These are phyloP conservation scores for Penicillium sp. DNA, from an alignment of 2,329 filamentous ascomycete species.

Conservation along the genomic window DNA sequence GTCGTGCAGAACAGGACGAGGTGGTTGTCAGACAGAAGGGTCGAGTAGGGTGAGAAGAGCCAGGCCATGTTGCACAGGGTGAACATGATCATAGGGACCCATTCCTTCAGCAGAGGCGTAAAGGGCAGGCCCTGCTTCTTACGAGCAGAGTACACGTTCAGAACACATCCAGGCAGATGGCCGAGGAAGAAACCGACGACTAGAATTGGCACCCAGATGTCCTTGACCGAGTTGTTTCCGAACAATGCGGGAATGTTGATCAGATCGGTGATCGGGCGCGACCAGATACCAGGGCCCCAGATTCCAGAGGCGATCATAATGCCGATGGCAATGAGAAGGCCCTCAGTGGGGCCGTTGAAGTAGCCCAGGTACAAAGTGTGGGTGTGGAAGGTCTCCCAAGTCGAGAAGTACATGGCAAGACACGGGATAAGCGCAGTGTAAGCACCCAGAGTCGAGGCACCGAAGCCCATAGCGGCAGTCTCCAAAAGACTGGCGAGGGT, in stretches of 20 bases:
- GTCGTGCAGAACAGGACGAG: conserved; percentile 89
- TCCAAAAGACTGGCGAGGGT: conserved; percentile 88
- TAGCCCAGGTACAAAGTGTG: conserved; percentile 95
- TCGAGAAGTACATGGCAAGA: conserved; percentile 98
- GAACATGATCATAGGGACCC: conserved; percentile 86
- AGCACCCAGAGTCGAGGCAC: conserved; percentile 77
- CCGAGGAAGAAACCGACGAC: conserved; percentile 63
- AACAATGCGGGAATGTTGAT: conserved; percentile 65
- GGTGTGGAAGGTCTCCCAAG: conserved; percentile 99
- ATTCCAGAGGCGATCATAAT: conserved; percentile 86
- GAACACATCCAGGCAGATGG: conserved; percentile 85
- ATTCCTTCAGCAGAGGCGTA: conserved; percentile 83
- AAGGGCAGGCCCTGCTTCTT: conserved; percentile 70
- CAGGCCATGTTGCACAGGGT: conserved; percentile 72
- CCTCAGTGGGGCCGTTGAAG: conserved; percentile 96
- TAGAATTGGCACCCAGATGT: conserved; percentile 80
- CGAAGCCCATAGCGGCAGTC: conserved; percentile 88
- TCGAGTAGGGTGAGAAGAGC: conserved; percentile 87
- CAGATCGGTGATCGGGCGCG: conserved; percentile 67
- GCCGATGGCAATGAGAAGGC: conserved; percentile 79
- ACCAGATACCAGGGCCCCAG: conserved; percentile 87
- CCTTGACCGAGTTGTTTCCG: conserved; percentile 71
- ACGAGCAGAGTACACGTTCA: conserved; percentile 79
- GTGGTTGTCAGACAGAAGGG: conserved; percentile 77
- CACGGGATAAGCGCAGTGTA: conserved; percentile 91